Conservation (phyloP, 2,329 filamentous ascomycete genomes). For the Arachnopeziza araneosa region DNA sequence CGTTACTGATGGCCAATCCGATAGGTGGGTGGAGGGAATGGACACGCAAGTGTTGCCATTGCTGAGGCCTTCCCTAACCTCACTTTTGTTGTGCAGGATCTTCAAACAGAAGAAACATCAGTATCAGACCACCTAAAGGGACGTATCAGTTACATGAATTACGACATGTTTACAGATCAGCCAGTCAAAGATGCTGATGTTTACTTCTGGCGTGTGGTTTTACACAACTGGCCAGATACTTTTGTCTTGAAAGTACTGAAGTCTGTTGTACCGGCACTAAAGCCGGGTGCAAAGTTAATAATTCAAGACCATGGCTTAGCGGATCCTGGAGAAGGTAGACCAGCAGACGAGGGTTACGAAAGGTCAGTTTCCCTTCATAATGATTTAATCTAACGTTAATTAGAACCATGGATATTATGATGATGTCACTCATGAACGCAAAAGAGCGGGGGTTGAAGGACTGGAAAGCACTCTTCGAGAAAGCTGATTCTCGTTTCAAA, state of each 20-base stretch:
- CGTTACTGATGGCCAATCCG: too few species aligned
- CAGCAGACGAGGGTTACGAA: slow-evolving; percentile 5
- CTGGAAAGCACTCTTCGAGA: slow-evolving; percentile 4
- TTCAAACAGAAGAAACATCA: background rate
- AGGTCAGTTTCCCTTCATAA: background rate
- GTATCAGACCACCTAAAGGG: background rate
- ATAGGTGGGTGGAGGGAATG: slow-evolving; percentile 25
- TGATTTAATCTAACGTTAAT: background rate
- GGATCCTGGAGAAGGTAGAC: background rate
- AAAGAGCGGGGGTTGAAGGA: slow-evolving; percentile 4
- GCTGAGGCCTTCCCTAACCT: slow-evolving; percentile 20
- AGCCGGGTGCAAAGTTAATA: slow-evolving; percentile 1
- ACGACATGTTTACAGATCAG: slow-evolving; percentile 37
- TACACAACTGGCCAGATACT: slow-evolving; percentile 29
- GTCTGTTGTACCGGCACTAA: slow-evolving; percentile 23
- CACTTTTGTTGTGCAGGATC: slow-evolving; percentile 24
- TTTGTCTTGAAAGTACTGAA: slow-evolving; percentile 6
- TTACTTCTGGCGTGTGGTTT: slow-evolving; percentile 24
- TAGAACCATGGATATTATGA: slow-evolving; percentile 6
- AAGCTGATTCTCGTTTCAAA: slow-evolving; percentile 2
- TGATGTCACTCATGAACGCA: slow-evolving; percentile 4
- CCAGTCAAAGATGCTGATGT: slow-evolving; percentile 33
- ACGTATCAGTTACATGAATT: slow-evolving; percentile 17
- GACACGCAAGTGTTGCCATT: slow-evolving; percentile 21
- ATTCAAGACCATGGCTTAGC: slow-evolving; percentile 4